Evolutionary conservation across 2,329 filamentous ascomycete species (phyloP).

Genomic region (Talaromyces sp.): DNA sequence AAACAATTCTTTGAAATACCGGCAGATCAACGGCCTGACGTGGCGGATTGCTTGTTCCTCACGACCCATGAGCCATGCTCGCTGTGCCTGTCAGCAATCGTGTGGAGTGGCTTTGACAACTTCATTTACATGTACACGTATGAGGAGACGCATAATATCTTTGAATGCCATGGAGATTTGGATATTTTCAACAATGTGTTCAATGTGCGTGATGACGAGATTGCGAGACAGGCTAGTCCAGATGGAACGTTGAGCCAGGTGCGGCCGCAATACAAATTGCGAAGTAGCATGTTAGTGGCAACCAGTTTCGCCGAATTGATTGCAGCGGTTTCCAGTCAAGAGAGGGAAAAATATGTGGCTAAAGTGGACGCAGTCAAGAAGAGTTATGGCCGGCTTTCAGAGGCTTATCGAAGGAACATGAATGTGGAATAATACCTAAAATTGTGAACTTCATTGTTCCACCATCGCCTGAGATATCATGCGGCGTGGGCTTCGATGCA

Average conservation of each 20-base stretch:
- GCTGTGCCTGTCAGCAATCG: slow-evolving; percentile 14
- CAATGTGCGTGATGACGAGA: slow-evolving; percentile 12
- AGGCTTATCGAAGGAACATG: slow-evolving; percentile 15
- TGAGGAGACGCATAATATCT: slow-evolving; percentile 15
- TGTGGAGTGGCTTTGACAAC: slow-evolving; percentile 17
- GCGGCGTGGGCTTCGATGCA: neutral
- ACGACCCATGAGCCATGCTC: slow-evolving; percentile 17
- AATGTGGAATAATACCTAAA: slow-evolving; percentile 3
- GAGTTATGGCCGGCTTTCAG: slow-evolving; percentile 14
- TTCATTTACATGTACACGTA: slow-evolving; percentile 17
- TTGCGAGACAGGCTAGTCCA: slow-evolving; percentile 7
- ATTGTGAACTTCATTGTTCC: neutral
- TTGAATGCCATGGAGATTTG: slow-evolving; percentile 14
- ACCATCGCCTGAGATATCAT: neutral
- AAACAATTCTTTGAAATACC: slow-evolving; percentile 17
- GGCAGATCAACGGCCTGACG: neutral
- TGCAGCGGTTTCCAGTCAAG: slow-evolving; percentile 1
- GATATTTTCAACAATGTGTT: slow-evolving; percentile 17
- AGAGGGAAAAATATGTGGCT: neutral
- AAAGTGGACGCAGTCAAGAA: slow-evolving; percentile 10
- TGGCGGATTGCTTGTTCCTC: slow-evolving; percentile 8
- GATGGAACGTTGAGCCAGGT: slow-evolving; percentile 12
- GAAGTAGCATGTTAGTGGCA: slow-evolving; percentile 13
- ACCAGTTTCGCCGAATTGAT: slow-evolving; percentile 13
- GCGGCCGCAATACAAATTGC: slow-evolving; percentile 14